A percentile compares a stretch with the other conserved stretches of the same genome.
phyloP scores from a whole-genome alignment of 176 grass and related monocot species.

The Rhynchospora breviuscula region DNA sequence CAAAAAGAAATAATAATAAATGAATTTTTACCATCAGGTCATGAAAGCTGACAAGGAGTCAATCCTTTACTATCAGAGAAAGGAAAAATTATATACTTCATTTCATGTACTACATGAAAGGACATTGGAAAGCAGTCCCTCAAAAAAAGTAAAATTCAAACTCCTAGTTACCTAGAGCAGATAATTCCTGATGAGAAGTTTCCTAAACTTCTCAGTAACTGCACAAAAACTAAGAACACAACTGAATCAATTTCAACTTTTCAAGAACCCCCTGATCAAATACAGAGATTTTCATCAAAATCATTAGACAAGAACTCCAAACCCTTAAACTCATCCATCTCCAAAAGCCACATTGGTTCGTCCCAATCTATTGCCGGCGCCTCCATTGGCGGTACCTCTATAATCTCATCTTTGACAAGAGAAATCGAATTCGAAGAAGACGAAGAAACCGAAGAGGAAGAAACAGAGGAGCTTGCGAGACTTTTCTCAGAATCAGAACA shows the following conservation, averaged over 20 bases:
- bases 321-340: constrained; percentile 45
- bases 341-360: constrained; percentile 53
- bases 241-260: neutral
- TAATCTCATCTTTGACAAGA: constrained; percentile 17
- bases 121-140: constrained; percentile 1
- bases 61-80: neutral
- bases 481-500: constrained; percentile 27
- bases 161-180: neutral
- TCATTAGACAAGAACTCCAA: constrained; percentile 24
- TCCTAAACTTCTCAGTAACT: neutral
- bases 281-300: constrained; percentile 23
- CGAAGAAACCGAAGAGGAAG: constrained; percentile 1
- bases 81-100: constrained; percentile 1
- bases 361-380: constrained; percentile 48
- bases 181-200: neutral
- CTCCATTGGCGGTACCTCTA: constrained; percentile 23
- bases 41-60: constrained; percentile 2
- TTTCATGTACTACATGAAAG: neutral
- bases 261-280: neutral
- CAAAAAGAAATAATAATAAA: neutral
- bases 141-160: neutral
- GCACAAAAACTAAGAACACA: constrained; percentile 10
- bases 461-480: constrained; percentile 11
- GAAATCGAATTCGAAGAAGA: constrained; percentile 38
- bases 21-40: neutral